phyloP scores from a whole-genome alignment of 2,329 filamentous ascomycete species.

The Scopulariopsis brevicaulis region DNA sequence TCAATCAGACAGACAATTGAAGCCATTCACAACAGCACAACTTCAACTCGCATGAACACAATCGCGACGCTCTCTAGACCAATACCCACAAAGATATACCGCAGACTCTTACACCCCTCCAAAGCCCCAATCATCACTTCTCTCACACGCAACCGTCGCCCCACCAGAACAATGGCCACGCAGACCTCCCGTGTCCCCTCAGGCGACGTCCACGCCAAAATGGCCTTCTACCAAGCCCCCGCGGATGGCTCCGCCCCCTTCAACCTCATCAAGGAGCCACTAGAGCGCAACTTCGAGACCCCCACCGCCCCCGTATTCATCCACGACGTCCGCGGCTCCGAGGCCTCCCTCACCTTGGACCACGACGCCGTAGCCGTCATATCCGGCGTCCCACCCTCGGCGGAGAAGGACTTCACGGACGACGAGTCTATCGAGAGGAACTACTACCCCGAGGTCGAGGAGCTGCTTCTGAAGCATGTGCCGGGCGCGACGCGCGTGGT shows the following conservation, averaged over 20 bases:
- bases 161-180: slow-evolving; percentile 23
- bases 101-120: background rate
- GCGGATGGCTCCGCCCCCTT: slow-evolving; percentile 47
- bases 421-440: slow-evolving; percentile 55
- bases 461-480: slow-evolving; percentile 54
- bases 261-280: slow-evolving; percentile 55
- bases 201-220: slow-evolving; percentile 48
- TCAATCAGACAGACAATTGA: background rate
- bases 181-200: slow-evolving; percentile 28
- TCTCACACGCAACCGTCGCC: background rate
- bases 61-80: no score
- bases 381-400: slow-evolving; percentile 41
- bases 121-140: background rate
- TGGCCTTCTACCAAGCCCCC: slow-evolving; percentile 56
- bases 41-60: no score
- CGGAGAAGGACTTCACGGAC: slow-evolving; percentile 51
- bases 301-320: slow-evolving; percentile 42
- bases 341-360: slow-evolving; percentile 56
- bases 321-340: slow-evolving; percentile 62
- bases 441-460: slow-evolving; percentile 81
- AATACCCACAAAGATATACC: background rate
- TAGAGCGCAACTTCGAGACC: slow-evolving; percentile 51
- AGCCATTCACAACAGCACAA: no score
- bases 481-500: slow-evolving; percentile 55
- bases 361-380: slow-evolving; percentile 64